These are phyloP conservation scores for Termitomyces sp. DNA, from an alignment of 768 basidiomycete species.

Conservation along the genomic window DNA sequence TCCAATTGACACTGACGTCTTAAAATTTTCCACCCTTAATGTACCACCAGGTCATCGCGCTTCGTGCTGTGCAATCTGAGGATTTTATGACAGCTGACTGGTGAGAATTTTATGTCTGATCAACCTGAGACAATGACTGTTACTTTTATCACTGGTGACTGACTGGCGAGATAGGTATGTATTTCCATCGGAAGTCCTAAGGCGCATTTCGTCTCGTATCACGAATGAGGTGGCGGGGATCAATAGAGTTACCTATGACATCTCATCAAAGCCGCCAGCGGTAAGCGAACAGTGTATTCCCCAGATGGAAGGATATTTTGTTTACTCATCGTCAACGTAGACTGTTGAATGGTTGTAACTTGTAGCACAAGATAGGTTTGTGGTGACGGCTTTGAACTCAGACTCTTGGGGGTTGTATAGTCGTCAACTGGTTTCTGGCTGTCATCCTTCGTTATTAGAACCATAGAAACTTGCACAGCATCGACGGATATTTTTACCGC, in stretches of 20 bases:
- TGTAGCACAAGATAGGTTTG: background rate
- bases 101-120: constrained; percentile 35
- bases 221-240: constrained; percentile 98
- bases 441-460: background rate
- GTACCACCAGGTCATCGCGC: constrained; percentile 68
- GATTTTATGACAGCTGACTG: constrained; percentile 99
- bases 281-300: constrained; percentile 35
- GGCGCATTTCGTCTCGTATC: constrained; percentile 91
- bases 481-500: constrained; percentile 6
- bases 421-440: background rate
- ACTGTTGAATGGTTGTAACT: constrained; percentile 46
- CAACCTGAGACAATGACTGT: background rate
- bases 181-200: constrained; percentile 89
- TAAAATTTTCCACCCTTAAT: constrained; percentile 7
- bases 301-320: background rate
- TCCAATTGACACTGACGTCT: background rate
- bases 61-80: constrained; percentile 95
- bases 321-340: constrained; percentile 20
- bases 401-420: background rate
- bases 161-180: constrained; percentile 59
- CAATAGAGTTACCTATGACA: constrained; percentile 93
- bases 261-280: constrained; percentile 95
- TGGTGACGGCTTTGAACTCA: background rate
- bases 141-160: constrained; percentile 7
- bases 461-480: background rate